Conservation (phyloP, 257 asterid species). For the Jacaranda mimosifolia region DNA sequence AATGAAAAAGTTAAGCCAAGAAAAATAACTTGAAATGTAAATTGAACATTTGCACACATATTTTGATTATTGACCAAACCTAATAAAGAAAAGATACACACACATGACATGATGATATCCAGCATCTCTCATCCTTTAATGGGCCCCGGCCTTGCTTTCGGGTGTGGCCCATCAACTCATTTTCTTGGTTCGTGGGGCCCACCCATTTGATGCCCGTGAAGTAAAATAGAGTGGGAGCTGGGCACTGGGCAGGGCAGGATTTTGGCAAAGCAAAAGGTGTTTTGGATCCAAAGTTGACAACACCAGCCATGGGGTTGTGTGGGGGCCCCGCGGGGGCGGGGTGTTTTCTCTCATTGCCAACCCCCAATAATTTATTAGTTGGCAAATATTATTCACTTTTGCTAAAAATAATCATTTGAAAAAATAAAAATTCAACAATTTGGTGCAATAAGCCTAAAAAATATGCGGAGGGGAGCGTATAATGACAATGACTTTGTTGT, state of each 20-base stretch:
- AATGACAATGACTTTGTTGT: neutral
- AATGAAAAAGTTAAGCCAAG: slow-evolving; percentile 8
- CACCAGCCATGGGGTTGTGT: slow-evolving; percentile 23
- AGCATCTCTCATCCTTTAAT: slow-evolving; percentile 43
- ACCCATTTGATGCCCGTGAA: slow-evolving; percentile 44
- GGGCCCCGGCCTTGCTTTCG: too few species aligned
- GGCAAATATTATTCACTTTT: neutral
- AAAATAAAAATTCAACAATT: neutral
- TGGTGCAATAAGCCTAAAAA: neutral
- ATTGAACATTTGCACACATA: neutral
- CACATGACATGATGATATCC: slow-evolving; percentile 61
- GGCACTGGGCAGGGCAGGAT: slow-evolving; percentile 36
- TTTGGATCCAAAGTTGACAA: slow-evolving; percentile 74
- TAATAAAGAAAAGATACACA: slow-evolving; percentile 48
- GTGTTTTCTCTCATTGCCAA: neutral
- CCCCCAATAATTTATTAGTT: slow-evolving; percentile 33
- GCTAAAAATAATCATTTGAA: neutral
- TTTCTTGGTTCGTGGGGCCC: slow-evolving; percentile 52
- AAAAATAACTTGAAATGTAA: neutral
- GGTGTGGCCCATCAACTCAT: slow-evolving; percentile 47
- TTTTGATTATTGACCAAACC: slow-evolving; percentile 46
- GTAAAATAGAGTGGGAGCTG: slow-evolving; percentile 33
- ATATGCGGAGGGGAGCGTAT: slow-evolving; percentile 38
- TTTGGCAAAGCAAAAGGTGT: slow-evolving; percentile 52
- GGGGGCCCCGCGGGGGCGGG: neutral